Percentiles rank a stretch among this genome's conserved stretches.
Conservation (phyloP, 495 filamentous ascomycete species). For the Penicillium simplicissimum region DNA sequence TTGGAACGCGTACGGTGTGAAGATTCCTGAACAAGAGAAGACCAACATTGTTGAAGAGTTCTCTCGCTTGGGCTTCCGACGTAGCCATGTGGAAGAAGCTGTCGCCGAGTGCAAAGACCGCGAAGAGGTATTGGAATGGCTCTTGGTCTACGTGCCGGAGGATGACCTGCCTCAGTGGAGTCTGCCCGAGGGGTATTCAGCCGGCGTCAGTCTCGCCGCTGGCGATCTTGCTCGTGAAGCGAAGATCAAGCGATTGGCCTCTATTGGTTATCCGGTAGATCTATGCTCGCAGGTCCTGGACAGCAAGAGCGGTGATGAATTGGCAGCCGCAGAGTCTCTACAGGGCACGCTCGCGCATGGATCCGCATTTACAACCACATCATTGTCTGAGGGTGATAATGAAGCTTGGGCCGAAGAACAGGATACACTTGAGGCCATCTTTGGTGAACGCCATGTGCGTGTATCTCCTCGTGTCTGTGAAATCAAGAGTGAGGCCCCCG, state of each 20-base stretch:
- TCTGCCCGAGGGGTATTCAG: constrained; percentile 84
- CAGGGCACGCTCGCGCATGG: constrained; percentile 64
- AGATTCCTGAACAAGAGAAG: constrained; percentile 58
- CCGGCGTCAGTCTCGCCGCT: constrained; percentile 80
- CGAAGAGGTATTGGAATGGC: constrained; percentile 92
- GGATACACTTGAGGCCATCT: constrained; percentile 77
- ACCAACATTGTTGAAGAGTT: constrained; percentile 71
- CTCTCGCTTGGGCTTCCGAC: constrained; percentile 73
- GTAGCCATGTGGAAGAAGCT: constrained; percentile 87
- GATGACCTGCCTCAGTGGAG: constrained; percentile 91
- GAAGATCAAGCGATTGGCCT: constrained; percentile 76
- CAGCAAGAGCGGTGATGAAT: constrained; percentile 67
- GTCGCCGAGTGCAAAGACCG: constrained; percentile 81
- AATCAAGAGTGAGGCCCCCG: constrained; percentile 54
- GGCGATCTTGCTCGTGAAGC: constrained; percentile 76
- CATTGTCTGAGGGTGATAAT: constrained; percentile 28
- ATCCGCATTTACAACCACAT: constrained; percentile 18
- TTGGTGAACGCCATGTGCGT: constrained; percentile 60
- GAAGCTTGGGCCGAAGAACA: constrained; percentile 83
- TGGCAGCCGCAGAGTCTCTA: constrained; percentile 72
- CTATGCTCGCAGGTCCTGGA: constrained; percentile 76
- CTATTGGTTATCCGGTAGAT: constrained; percentile 80
- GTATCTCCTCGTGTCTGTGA: constrained; percentile 61
- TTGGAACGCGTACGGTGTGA: constrained; percentile 80
- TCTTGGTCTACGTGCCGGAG: constrained; percentile 93